Evolutionary conservation across 1,284 basidiomycete genomes (phyloP).

Genomic region (Cutaneotrichosporon cyanovorans): DNA sequence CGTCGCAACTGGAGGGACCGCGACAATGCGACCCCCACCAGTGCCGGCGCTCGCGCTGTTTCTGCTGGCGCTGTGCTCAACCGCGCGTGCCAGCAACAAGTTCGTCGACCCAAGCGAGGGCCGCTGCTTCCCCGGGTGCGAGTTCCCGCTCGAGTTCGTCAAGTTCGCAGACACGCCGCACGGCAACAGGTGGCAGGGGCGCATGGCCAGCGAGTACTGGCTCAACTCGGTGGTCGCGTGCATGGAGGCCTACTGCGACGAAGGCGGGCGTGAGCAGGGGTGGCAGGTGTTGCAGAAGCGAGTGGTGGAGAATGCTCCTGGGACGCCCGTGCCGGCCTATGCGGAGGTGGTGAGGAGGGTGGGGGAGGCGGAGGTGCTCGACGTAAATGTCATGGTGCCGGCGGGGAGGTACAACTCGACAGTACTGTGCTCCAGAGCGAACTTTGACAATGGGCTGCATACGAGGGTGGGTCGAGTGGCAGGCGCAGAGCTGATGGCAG

Average conservation of each 20-base stretch:
- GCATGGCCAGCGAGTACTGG: slow-evolving; percentile 2
- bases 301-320: background rate
- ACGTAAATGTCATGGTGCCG: background rate
- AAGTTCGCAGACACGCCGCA: slow-evolving; percentile 4
- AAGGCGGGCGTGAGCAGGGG: background rate
- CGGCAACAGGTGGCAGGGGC: background rate
- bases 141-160: slow-evolving; percentile 5
- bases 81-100: no score
- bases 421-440: background rate
- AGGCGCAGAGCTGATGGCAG: background rate
- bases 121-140: slow-evolving; percentile 7
- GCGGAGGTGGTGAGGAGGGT: background rate
- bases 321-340: background rate
- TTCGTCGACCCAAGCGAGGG: slow-evolving; percentile 2
- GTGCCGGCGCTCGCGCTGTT: no score
- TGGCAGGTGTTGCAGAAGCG: no score
- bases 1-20: no score
- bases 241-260: slow-evolving; percentile 16
- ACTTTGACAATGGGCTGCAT: slow-evolving; percentile 4
- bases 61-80: no score
- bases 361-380: background rate
- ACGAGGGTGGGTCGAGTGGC: background rate
- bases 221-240: slow-evolving; percentile 17
- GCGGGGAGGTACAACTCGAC: background rate
- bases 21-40: no score